A percentile compares a stretch with the other conserved stretches of the same genome.
phyloP scores from a whole-genome alignment of 208 protist species.

The Willaertia magna region DNA sequence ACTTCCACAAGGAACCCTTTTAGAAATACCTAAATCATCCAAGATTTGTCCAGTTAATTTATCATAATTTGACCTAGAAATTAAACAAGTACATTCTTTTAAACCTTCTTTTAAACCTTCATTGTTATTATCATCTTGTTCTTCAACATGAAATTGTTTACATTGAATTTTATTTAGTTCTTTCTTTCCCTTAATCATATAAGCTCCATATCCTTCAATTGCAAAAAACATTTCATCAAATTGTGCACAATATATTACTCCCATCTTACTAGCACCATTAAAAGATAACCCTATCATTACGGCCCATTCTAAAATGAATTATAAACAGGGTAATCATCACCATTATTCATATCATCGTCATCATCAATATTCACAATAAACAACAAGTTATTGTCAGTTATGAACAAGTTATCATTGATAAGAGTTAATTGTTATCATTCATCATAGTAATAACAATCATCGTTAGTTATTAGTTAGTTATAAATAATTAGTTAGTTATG shows the following conservation, averaged over 20 bases:
- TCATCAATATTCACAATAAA: too few relatives aligned
- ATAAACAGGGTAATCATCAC: too few relatives aligned
- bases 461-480: too few relatives aligned
- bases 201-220: neutral
- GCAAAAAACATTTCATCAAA: conserved; percentile 3
- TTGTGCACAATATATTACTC: neutral
- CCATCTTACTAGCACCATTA: neutral
- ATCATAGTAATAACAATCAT: too few relatives aligned
- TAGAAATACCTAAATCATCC: neutral
- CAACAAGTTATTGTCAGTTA: too few relatives aligned
- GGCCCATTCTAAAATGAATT: too few relatives aligned
- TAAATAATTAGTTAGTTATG: too few relatives aligned
- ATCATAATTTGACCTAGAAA: neutral
- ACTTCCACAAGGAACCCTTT: neutral
- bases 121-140: neutral
- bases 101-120: neutral
- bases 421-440: too few relatives aligned
- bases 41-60: neutral
- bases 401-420: too few relatives aligned
- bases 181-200: neutral
- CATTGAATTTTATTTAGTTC: neutral
- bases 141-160: neutral
- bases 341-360: too few relatives aligned
- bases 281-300: neutral
- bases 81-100: neutral